Percentiles rank a stretch among this genome's conserved stretches.
These are phyloP conservation scores for Neurospora terricola DNA, from an alignment of 495 filamentous ascomycete genomes.

Conservation along the genomic window DNA sequence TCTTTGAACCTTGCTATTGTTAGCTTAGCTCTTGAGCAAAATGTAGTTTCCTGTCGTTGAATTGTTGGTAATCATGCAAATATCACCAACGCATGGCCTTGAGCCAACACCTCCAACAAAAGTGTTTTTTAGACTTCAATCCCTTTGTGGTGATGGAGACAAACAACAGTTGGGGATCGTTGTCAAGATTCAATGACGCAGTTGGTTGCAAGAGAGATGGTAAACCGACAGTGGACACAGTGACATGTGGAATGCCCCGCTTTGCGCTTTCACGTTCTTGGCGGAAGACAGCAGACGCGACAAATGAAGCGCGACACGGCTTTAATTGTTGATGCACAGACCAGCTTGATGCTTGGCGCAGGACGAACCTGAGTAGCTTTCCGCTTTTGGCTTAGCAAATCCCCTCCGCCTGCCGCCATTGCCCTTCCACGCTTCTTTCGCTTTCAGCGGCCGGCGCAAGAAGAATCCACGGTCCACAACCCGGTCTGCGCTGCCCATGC, in stretches of 20 bases:
- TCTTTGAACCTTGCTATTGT: not conserved
- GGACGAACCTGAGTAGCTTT: conserved; percentile 2
- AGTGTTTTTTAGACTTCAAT: not conserved
- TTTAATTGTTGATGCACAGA: conserved; percentile 4
- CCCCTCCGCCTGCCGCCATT: not conserved
- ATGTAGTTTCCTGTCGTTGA: not conserved
- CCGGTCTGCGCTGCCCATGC: not conserved
- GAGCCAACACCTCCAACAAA: not conserved
- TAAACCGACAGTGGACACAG: not conserved
- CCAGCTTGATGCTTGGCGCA: conserved; percentile 13
- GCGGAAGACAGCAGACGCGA: not conserved
- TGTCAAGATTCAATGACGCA: not conserved
- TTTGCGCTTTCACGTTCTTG: not conserved
- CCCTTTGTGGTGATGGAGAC: not conserved
- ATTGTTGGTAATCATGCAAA: not conserved
- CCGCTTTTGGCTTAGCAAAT: conserved; percentile 20
- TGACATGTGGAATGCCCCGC: not conserved
- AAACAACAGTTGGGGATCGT: not conserved
- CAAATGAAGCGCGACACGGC: not conserved
- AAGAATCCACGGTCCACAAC: not conserved
- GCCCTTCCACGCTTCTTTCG: not conserved
- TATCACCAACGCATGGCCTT: not conserved
- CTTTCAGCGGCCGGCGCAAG: not conserved
- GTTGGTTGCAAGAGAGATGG: not conserved
- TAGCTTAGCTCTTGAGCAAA: not conserved